Conservation (phyloP, 208 protist genomes). For the Acanthamoeba triangularis region DNA sequence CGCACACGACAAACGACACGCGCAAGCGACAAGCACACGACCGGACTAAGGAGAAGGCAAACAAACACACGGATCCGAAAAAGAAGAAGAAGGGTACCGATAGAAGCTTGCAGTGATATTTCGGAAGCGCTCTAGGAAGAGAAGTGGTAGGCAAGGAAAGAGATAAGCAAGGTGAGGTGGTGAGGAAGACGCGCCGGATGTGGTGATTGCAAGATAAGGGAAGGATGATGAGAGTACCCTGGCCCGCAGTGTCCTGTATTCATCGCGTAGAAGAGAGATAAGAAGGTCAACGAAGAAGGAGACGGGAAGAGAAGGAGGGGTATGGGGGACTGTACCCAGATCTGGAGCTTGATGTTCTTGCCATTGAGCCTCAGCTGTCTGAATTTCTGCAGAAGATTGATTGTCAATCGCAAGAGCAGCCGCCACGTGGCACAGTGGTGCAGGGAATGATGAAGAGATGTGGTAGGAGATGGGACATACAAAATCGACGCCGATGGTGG, state of each 20-base stretch:
- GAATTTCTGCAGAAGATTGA: conserved; percentile 94
- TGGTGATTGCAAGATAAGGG: neutral
- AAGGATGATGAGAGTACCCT: conserved; percentile 93
- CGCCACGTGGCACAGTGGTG: no score
- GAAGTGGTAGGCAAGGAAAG: neutral
- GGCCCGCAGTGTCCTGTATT: conserved; percentile 90
- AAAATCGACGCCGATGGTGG: conserved; percentile 98
- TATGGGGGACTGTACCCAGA: conserved; percentile 86
- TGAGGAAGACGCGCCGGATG: neutral
- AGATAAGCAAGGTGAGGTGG: neutral
- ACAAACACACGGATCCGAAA: neutral
- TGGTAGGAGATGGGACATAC: neutral
- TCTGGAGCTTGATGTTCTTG: conserved; percentile 99
- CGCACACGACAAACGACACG: no score
- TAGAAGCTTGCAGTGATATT: conserved; percentile 76
- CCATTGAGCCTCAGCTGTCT: conserved; percentile 97
- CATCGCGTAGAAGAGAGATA: neutral
- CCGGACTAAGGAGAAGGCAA: no score
- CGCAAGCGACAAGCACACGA: neutral
- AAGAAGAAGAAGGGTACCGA: neutral
- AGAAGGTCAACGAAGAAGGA: neutral
- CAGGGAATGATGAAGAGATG: no score
- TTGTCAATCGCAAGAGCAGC: no score
- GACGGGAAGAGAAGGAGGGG: neutral
- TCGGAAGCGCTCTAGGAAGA: conserved; percentile 38